These are phyloP conservation scores for Abortiporus biennis DNA, from an alignment of 1,284 basidiomycete species.

Conservation along the genomic window DNA sequence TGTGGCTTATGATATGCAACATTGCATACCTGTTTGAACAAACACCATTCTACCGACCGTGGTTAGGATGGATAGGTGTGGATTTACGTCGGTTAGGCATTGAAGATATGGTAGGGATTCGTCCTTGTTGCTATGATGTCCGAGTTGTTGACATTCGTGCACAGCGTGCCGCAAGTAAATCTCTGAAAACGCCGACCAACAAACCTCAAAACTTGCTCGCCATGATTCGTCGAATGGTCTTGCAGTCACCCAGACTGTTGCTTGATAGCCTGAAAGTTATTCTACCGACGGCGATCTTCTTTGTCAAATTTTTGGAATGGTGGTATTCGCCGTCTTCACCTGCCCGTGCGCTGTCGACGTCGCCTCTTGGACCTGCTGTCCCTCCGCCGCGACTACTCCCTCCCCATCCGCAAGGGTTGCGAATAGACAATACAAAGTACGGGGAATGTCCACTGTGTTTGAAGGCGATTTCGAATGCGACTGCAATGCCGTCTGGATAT, in stretches of 20 bases:
- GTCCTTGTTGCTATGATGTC: too few relatives aligned
- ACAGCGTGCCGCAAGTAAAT: too few relatives aligned
- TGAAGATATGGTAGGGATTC: constrained; percentile 66
- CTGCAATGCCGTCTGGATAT: constrained; percentile 88
- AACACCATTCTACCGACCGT: constrained; percentile 87
- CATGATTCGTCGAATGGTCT: constrained; percentile 38
- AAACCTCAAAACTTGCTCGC: constrained; percentile 31
- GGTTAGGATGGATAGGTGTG: constrained; percentile 81
- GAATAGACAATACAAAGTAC: constrained; percentile 57
- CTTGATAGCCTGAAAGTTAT: constrained; percentile 78
- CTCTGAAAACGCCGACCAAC: constrained; percentile 17
- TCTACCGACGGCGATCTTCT: constrained; percentile 90
- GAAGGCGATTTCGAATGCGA: constrained; percentile 78
- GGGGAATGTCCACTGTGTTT: constrained; percentile 84
- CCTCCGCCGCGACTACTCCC: constrained; percentile 71
- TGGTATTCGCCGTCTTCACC: constrained; percentile 97
- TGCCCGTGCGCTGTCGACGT: constrained; percentile 55
- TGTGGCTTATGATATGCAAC: constrained; percentile 82
- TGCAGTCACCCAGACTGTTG: constrained; percentile 52
- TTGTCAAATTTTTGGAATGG: constrained; percentile 98
- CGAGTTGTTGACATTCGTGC: too few relatives aligned
- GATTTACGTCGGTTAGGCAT: constrained; percentile 74
- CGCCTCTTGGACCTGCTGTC: constrained; percentile 60
- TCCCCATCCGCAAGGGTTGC: constrained; percentile 63
- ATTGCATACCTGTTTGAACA: constrained; percentile 88